These are phyloP conservation scores for Myriosclerotinia duriaeana DNA, from an alignment of 2,329 filamentous ascomycete species.

Conservation along the genomic window DNA sequence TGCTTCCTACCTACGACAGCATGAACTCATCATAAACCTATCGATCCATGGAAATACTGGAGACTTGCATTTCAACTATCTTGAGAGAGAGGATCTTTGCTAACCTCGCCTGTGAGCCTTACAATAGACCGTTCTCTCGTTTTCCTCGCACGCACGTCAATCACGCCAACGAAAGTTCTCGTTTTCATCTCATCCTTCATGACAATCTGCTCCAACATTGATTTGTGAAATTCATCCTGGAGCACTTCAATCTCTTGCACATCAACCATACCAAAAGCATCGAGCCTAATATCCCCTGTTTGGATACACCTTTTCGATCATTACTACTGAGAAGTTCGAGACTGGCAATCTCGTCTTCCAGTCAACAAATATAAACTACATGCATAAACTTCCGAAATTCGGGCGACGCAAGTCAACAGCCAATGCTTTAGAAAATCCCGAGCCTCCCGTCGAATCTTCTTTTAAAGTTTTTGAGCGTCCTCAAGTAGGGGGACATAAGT, in stretches of 20 bases:
- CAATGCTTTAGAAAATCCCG: constrained; percentile 37
- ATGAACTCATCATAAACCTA: constrained; percentile 25
- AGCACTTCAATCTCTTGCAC: constrained; percentile 12
- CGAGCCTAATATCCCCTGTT: constrained; percentile 11
- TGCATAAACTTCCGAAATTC: constrained; percentile 43
- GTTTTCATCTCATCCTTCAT: constrained; percentile 16
- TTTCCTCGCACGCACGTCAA: constrained; percentile 24
- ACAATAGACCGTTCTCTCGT: constrained; percentile 34
- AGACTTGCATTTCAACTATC: constrained; percentile 31
- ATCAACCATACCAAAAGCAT: constrained; percentile 6
- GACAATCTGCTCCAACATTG: constrained; percentile 3
- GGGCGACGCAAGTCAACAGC: constrained; percentile 41
- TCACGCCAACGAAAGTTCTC: constrained; percentile 16
- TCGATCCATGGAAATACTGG: constrained; percentile 30
- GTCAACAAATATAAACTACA: constrained; percentile 34
- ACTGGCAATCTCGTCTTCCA: constrained; percentile 23
- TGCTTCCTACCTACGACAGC: constrained; percentile 26
- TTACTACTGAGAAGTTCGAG: constrained; percentile 21
- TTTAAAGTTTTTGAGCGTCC: constrained; percentile 42
- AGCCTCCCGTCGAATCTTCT: constrained; percentile 32
- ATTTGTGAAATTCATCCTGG: constrained; percentile 1
- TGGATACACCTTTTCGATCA: constrained; percentile 12
- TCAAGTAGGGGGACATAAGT: constrained; percentile 25
- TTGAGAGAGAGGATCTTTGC: constrained; percentile 30
- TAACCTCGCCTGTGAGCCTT: constrained; percentile 32